Evolutionary conservation across 495 filamentous ascomycete genomes (phyloP).

Genomic region (Aspergillus asperescens): DNA sequence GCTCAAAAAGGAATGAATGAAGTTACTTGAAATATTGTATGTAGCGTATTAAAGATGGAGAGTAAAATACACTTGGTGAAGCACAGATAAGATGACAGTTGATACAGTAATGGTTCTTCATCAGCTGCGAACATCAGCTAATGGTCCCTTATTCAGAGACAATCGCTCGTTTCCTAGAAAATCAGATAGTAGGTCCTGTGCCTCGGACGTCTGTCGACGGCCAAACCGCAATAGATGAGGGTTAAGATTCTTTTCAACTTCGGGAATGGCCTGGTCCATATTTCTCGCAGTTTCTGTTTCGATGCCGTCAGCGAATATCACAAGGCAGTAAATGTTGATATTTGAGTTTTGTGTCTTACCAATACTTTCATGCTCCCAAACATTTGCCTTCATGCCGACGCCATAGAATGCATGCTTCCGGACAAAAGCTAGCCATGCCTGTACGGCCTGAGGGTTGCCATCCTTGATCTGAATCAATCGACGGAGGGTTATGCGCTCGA

Average conservation of each 20-base stretch:
- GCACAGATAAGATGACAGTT: conserved; percentile 12
- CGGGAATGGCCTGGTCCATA: conserved; percentile 56
- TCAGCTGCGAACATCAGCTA: conserved; percentile 20
- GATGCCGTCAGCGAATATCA: conserved; percentile 1
- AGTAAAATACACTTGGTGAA: conserved; percentile 3
- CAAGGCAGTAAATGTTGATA: background rate
- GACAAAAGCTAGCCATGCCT: conserved; percentile 86
- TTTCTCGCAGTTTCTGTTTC: conserved; percentile 56
- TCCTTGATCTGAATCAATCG: conserved; percentile 90
- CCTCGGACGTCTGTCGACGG: conserved; percentile 36
- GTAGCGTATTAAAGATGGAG: background rate
- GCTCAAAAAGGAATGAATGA: too few species aligned
- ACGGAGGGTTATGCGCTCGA: conserved; percentile 81
- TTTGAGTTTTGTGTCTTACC: conserved; percentile 35
- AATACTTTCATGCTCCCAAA: conserved; percentile 78
- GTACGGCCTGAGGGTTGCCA: conserved; percentile 80
- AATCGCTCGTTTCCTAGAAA: conserved; percentile 32
- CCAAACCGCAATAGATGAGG: conserved; percentile 61
- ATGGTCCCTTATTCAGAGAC: conserved; percentile 26
- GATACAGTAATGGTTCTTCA: conserved; percentile 11
- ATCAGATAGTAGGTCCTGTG: conserved; percentile 24
- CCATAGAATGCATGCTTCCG: conserved; percentile 88
- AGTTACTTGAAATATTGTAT: background rate
- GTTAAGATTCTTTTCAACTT: conserved; percentile 55
- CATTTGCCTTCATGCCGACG: conserved; percentile 97